Base-by-base conservation (phyloP, 371 early-diverging fungal species). In the Apophysomyces trapeziformis region DNA sequence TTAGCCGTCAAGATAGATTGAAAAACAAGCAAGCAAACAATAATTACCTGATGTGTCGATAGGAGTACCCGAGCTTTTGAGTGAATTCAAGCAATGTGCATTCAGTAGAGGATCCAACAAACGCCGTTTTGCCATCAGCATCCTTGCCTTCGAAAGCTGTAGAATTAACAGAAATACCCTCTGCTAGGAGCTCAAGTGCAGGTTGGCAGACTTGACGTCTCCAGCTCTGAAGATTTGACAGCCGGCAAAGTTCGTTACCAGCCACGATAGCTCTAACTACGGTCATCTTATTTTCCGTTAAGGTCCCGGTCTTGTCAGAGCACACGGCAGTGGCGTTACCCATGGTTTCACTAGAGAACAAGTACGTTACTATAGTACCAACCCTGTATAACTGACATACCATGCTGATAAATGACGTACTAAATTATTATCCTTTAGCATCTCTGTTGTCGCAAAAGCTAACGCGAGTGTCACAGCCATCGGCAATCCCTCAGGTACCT, bases 231-330 rank as follows among this genome's bases (percentile, higher is more conserved):
- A 69, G 43, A 21, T 73, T 67, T 4, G 39, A 43, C 5, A 36
- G 21, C 16, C 61, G 63, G 7, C 57, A 16, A 41, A 69, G 67
- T n/a, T 66, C 59, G 9, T 38, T 46, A 16, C 72, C 72, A 9
- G 78, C 79, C 35, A 83, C 54, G 36, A 60, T 58, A 46, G 78
- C 85, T 56, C 85, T 80, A n/a, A 92, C 92, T n/a, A 93, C 90
- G 7, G 92, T 90, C 93, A 94, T 93, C 45, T 77, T 78, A 82
- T 93, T 94, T 69, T 88, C 84, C 0, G 93, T 93, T 57, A 93
- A 79, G 5, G 94, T 93, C 4, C 93, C 95, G 8, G 93, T 93
- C 79, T 93, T 93, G 80, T 94, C 95, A 12, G 90, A 88, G 79
- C 93, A 93, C 38, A 93, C 89, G 16, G 90, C 88, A 7, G 94